Evolutionary conservation across 2,329 filamentous ascomycete species (phyloP).

Genomic region (Fusarium domesticum): DNA sequence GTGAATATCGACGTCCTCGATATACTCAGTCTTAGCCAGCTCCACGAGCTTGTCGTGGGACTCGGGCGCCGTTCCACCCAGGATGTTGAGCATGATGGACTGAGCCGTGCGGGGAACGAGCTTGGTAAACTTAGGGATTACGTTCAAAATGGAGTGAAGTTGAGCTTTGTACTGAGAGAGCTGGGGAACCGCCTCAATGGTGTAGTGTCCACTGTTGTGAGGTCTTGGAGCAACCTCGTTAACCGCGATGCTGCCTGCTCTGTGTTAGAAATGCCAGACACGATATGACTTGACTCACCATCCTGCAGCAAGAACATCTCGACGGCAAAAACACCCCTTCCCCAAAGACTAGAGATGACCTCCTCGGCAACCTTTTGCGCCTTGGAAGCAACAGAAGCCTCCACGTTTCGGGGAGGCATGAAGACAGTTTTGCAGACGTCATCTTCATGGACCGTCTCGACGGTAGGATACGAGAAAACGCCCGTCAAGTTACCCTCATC

Average conservation of each 20-base stretch:
- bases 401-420: conserved; percentile 72
- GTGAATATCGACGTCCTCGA: conserved; percentile 47
- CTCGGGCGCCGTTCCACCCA: conserved; percentile 63
- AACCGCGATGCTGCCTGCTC: conserved; percentile 63
- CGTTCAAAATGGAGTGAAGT: conserved; percentile 74
- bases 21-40: conserved; percentile 43
- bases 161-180: conserved; percentile 91
- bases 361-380: conserved; percentile 76
- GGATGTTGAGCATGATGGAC: conserved; percentile 78
- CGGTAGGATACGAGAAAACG: conserved; percentile 74
- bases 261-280: conserved; percentile 5
- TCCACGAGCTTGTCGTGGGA: conserved; percentile 57
- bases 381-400: conserved; percentile 55
- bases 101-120: conserved; percentile 58
- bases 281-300: conserved; percentile 38
- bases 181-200: conserved; percentile 84
- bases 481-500: conserved; percentile 46
- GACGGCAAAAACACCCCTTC: conserved; percentile 91
- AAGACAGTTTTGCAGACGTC: conserved; percentile 93
- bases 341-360: conserved; percentile 76
- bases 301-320: conserved; percentile 88
- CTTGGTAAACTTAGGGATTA: conserved; percentile 52
- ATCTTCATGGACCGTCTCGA: conserved; percentile 94
- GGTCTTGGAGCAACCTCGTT: conserved; percentile 81
- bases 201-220: conserved; percentile 94